phyloP scores from a whole-genome alignment of 305 asterid species.

The Fraxinus paxiana region DNA sequence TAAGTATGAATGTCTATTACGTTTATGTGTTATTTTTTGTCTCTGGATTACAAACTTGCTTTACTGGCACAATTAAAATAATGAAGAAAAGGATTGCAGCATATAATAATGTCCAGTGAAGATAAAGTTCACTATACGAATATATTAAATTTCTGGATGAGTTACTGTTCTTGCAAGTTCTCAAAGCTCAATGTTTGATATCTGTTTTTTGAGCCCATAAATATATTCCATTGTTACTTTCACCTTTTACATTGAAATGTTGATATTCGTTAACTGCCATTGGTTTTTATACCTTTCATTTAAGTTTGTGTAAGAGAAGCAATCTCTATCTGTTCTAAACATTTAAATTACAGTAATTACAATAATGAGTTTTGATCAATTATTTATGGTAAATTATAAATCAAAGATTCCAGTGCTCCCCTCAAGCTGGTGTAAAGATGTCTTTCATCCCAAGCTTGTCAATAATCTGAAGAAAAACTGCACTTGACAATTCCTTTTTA shows the following conservation, averaged over 20 bases:
- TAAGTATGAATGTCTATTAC: slow-evolving; percentile 39
- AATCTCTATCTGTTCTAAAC: slow-evolving; percentile 3
- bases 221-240: background rate
- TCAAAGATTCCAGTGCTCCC: background rate
- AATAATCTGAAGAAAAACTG: background rate
- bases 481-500: background rate
- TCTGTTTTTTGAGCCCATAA: slow-evolving; percentile 4
- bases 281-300: background rate
- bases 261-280: slow-evolving; percentile 5
- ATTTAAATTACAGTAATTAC: background rate
- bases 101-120: slow-evolving; percentile 1
- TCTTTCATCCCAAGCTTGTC: background rate
- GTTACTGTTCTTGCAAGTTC: slow-evolving; percentile 16
- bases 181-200: slow-evolving; percentile 9
- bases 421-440: background rate
- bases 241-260: background rate
- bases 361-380: background rate
- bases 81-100: background rate
- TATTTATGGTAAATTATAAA: background rate
- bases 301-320: slow-evolving; percentile 4
- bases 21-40: slow-evolving; percentile 9
- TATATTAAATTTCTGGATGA: slow-evolving; percentile 1
- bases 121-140: background rate
- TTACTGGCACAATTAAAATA: background rate
- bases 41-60: background rate